A percentile compares a stretch with the other conserved stretches of the same genome.
Conservation (phyloP, 768 basidiomycete species). For the Pleurotus ostreatus region DNA sequence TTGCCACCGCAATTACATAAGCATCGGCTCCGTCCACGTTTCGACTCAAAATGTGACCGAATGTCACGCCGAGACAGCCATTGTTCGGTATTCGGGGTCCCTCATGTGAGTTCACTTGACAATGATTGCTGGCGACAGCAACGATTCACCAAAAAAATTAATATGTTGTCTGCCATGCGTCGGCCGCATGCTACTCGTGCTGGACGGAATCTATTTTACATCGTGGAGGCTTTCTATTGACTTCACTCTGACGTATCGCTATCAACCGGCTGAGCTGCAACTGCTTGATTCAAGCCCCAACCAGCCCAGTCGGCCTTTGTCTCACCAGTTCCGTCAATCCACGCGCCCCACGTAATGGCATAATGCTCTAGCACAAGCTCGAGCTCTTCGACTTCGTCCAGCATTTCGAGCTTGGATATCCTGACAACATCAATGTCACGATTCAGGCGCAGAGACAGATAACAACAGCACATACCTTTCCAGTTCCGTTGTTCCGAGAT, state of each 20-base stretch:
- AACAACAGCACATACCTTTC: conserved; percentile 39
- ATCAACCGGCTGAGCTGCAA: not conserved
- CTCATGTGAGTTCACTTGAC: not conserved
- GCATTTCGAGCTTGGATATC: conserved; percentile 75
- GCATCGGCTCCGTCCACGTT: not conserved
- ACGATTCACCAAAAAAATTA: not conserved
- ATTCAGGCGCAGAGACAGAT: not conserved
- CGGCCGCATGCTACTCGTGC: not conserved
- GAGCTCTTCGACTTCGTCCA: conserved; percentile 95
- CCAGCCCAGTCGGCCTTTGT: conserved; percentile 22
- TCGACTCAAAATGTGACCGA: not conserved
- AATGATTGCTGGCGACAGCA: conserved; percentile 2
- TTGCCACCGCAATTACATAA: not conserved
- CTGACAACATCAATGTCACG: conserved; percentile 30
- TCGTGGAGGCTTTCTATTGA: not conserved
- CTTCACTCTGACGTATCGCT: not conserved
- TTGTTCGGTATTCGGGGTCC: conserved; percentile 1
- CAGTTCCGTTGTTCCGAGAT: conserved; percentile 45
- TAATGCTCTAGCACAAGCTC: conserved; percentile 89
- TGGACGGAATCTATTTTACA: not conserved
- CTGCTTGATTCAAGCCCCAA: conserved; percentile 31
- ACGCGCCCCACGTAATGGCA: conserved; percentile 73
- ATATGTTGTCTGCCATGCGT: not conserved
- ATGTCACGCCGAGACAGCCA: not conserved
- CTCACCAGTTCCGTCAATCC: conserved; percentile 14